Conservation (phyloP, 2,329 filamentous ascomycete genomes). For the Penicillium sp. region DNA sequence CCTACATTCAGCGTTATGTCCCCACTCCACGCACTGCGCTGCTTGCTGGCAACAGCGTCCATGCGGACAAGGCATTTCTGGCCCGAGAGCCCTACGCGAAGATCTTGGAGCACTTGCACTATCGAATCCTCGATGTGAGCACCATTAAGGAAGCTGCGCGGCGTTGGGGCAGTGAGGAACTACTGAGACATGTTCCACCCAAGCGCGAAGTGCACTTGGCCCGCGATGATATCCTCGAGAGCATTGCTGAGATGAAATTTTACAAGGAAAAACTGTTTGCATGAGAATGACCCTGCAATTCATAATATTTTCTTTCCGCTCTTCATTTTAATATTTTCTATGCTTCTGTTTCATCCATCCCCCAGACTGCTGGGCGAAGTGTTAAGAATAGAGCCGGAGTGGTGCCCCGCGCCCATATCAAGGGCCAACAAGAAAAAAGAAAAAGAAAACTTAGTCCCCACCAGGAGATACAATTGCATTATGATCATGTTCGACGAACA, state of each 20-base stretch:
- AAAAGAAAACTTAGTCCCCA: neutral
- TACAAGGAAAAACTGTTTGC: conserved; percentile 74
- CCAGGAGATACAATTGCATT: neutral
- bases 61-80: conserved; percentile 85
- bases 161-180: conserved; percentile 72
- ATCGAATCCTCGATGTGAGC: conserved; percentile 91
- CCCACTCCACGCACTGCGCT: conserved; percentile 70
- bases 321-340: no score
- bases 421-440: neutral
- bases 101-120: conserved; percentile 78
- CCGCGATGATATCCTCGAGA: conserved; percentile 88
- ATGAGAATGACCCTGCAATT: neutral
- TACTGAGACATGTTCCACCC: conserved; percentile 65
- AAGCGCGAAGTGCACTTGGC: conserved; percentile 84
- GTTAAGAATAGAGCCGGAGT: neutral
- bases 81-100: conserved; percentile 71
- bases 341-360: no score
- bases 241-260: conserved; percentile 86
- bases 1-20: conserved; percentile 75
- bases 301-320: neutral
- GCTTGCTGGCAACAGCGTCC: conserved; percentile 90
- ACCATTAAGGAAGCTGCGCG: conserved; percentile 86
- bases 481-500: neutral
- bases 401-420: neutral
- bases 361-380: no score